A percentile compares a stretch with the other conserved stretches of the same genome.
Evolutionary conservation across 371 early-diverging fungal species (phyloP).

Genomic region (Mortierella sp.): DNA sequence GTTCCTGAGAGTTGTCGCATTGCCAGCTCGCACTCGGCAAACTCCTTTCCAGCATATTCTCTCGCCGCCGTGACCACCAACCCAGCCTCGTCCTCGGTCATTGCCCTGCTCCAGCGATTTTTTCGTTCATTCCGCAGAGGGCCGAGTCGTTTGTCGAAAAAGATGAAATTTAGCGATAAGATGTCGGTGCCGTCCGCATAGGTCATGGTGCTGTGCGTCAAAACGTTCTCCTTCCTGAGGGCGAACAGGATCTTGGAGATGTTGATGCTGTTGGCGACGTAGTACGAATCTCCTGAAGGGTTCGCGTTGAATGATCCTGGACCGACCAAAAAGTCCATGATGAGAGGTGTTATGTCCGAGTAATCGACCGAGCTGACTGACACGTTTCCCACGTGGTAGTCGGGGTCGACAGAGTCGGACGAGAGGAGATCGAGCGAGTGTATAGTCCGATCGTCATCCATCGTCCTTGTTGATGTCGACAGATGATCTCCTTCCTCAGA

Average conservation of each 20-base stretch:
- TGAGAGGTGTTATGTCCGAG: conserved; percentile 1
- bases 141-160: conserved; percentile 6
- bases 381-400: neutral
- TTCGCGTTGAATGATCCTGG: neutral
- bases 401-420: conserved; percentile 10
- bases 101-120: neutral
- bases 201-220: neutral
- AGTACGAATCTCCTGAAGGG: conserved; percentile 6
- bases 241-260: neutral
- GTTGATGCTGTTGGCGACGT: neutral
- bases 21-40: conserved; percentile 1
- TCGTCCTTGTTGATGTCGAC: neutral
- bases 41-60: neutral
- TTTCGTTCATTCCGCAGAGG: conserved; percentile 7
- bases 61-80: neutral
- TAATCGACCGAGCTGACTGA: conserved; percentile 9
- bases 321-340: conserved; percentile 11
- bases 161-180: conserved; percentile 13
- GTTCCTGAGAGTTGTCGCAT: neutral
- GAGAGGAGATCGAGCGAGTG: conserved; percentile 11
- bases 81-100: neutral
- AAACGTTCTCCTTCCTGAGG: neutral
- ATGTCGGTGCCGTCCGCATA: conserved; percentile 4
- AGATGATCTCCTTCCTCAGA: neutral
- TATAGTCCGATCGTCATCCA: neutral